Conservation (phyloP, 345 rosid species). For the Citrus cavaleriei region DNA sequence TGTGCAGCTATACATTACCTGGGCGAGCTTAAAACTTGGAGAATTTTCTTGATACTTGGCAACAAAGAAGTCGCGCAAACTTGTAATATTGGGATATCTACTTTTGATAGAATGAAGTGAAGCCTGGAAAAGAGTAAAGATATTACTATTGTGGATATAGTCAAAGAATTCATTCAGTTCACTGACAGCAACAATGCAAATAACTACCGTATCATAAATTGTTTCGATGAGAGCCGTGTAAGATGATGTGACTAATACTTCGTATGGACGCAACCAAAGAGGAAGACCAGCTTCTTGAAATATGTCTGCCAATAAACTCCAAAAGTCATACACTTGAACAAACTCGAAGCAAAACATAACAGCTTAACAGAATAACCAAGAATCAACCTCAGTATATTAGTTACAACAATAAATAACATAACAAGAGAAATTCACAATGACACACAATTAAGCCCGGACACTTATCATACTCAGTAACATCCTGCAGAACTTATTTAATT, state of each 20-base stretch:
- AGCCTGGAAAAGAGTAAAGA: slow-evolving; percentile 56
- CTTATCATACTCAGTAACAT: neutral
- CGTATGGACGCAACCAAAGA: slow-evolving; percentile 96
- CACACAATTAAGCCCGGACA: neutral
- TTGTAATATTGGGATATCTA: slow-evolving; percentile 77
- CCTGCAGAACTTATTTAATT: neutral
- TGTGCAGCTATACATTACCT: slow-evolving; percentile 47
- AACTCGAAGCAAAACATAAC: neutral
- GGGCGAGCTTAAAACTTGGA: slow-evolving; percentile 91
- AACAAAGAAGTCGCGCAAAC: slow-evolving; percentile 88
- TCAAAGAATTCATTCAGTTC: slow-evolving; percentile 3
- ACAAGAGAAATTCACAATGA: neutral
- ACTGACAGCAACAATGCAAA: slow-evolving; percentile 9
- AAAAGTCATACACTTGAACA: slow-evolving; percentile 4
- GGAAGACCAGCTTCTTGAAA: slow-evolving; percentile 99
- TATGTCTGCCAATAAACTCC: slow-evolving; percentile 58
- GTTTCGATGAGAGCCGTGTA: slow-evolving; percentile 99
- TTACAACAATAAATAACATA: neutral
- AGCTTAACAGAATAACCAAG: neutral
- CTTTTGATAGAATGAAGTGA: slow-evolving; percentile 96
- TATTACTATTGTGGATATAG: slow-evolving; percentile 10
- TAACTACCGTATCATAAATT: slow-evolving; percentile 88
- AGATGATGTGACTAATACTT: slow-evolving; percentile 94
- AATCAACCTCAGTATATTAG: neutral
- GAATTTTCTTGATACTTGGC: slow-evolving; percentile 88